Conservation (phyloP, 306 rosid genomes). For the Quercus aquifolioides region DNA sequence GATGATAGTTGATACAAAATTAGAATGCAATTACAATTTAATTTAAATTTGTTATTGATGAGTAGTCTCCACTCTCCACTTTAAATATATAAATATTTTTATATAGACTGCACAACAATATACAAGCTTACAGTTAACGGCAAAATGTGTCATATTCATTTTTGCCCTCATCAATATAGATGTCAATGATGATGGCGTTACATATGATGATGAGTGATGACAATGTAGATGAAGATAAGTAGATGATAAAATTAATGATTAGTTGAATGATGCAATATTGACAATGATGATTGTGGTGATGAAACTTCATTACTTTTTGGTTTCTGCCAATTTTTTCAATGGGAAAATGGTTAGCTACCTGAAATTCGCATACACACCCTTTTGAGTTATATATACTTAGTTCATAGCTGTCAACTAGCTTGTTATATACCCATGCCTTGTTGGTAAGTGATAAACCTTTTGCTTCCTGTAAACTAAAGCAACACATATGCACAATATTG, state of each 20-base stretch:
- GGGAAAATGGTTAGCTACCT: not conserved
- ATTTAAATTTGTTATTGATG: no score
- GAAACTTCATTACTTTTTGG: conserved; percentile 18
- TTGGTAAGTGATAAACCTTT: not conserved
- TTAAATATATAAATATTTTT: no score
- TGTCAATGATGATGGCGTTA: conserved; percentile 1
- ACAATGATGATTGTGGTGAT: conserved; percentile 29
- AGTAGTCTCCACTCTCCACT: no score
- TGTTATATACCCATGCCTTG: not conserved
- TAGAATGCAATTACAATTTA: no score
- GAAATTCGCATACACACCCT: not conserved
- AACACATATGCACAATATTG: no score
- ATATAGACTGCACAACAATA: no score
- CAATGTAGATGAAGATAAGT: conserved; percentile 22
- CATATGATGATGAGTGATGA: conserved; percentile 16
- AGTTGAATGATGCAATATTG: conserved; percentile 26
- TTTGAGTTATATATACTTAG: not conserved
- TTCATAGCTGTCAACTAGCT: no score
- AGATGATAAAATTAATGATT: conserved; percentile 21
- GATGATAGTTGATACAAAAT: no score
- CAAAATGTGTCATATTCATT: no score
- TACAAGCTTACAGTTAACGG: no score
- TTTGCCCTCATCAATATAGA: not conserved
- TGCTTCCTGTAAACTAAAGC: no score
- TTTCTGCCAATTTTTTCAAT: conserved; percentile 5